These are phyloP conservation scores for Vitis vinifera DNA, from an alignment of 164 flowering plant species.

Conservation along the genomic window ASM3070453v1 NC_081808.1:21730001-21730500, in stretches of 20 bases:
- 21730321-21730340: conserved; percentile 84
- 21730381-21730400: neutral
- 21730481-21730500: conserved; percentile 46
- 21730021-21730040: conserved; percentile 67
- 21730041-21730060: conserved; percentile 67
- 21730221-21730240: neutral
- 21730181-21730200: neutral
- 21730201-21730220: neutral
- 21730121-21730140: too few relatives aligned
- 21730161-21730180: conserved; percentile 55
- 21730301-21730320: conserved; percentile 91
- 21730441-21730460: conserved; percentile 47
- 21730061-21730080: conserved; percentile 20
- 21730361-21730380: neutral
- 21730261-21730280: conserved; percentile 77
- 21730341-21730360: conserved; percentile 67
- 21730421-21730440: conserved; percentile 13
- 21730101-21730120: too few relatives aligned
- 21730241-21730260: neutral
- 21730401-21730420: neutral
- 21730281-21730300: conserved; percentile 89
- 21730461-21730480: conserved; percentile 45
- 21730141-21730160: conserved; percentile 16
- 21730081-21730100: too few relatives aligned
- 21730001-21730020: conserved; percentile 61